These are phyloP conservation scores for Firmiana major DNA, from an alignment of 345 rosid genomes.

Conservation along the genomic window DNA sequence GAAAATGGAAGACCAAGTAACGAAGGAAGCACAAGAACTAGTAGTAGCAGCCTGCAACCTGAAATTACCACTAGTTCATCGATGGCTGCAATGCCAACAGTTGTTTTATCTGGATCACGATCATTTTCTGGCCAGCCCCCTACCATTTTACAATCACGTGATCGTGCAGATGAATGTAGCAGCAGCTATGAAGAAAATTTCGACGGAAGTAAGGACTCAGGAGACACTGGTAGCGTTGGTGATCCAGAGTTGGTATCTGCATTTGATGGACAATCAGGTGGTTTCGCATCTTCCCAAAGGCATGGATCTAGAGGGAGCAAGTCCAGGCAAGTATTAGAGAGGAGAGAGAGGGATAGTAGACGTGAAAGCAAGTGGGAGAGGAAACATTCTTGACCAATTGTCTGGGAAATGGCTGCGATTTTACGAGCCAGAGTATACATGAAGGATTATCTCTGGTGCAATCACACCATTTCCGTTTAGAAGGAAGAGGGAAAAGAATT, in stretches of 20 bases:
- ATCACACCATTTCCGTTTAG: background rate
- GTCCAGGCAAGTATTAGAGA: conserved; percentile 59
- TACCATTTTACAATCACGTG: conserved; percentile 75
- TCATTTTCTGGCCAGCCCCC: conserved; percentile 63
- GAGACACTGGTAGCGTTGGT: conserved; percentile 69
- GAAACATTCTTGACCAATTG: conserved; percentile 46
- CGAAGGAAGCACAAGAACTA: conserved; percentile 48
- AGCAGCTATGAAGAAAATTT: conserved; percentile 66
- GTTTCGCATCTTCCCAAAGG: conserved; percentile 46
- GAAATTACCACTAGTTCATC: conserved; percentile 40
- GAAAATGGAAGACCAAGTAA: conserved; percentile 57
- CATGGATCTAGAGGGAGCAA: conserved; percentile 69
- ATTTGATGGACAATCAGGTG: conserved; percentile 61
- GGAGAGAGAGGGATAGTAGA: conserved; percentile 66
- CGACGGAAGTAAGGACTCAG: conserved; percentile 76
- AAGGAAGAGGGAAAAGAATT: background rate
- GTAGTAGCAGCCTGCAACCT: conserved; percentile 36
- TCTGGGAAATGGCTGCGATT: background rate
- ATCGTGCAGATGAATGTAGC: conserved; percentile 60
- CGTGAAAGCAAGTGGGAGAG: conserved; percentile 90
- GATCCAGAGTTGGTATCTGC: conserved; percentile 56
- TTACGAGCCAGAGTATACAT: background rate
- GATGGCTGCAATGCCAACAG: conserved; percentile 33
- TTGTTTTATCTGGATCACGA: conserved; percentile 58
- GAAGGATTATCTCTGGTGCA: background rate